Base-by-base conservation (phyloP, 140 eudicot genomes). In the Anethum foeniculum region DNA sequence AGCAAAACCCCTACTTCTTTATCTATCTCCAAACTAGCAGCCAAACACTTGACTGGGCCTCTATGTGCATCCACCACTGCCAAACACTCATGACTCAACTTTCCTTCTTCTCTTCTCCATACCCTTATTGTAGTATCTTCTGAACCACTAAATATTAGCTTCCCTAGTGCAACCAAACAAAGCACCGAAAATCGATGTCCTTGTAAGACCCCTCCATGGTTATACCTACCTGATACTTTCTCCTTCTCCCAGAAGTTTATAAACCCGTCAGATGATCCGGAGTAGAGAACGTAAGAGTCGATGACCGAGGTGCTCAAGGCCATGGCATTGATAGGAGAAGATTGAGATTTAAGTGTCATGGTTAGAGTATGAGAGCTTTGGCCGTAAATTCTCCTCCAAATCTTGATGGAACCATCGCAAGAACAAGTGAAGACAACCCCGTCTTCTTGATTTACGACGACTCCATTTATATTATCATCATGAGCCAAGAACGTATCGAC, bases 1-100 rank as follows among this genome's bases (percentile, higher is more conserved):
- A 89, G 83, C 82, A 86, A 56, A 41, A 89, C 79, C 51, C 89
- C 89, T 1, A 82, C 81, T 3, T 56, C 79, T 43, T 77, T 83
- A 21, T 86, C 90, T 5, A 79, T 27, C 65, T 89, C 90, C 78
- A 89, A 41, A 3, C 76, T 28, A 12, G 87, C 90, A 39, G 90
- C 91, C 80, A 93, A 65, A 75, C 94, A 90, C 85, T 77, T 90
- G 18, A 93, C 94, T 48, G 96, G 97, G 27, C 96, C 94, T 69
- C 88, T 79, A 15, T 93, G 96, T 27, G 92, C 97, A 60, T 90
- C 92, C 72, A 93, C 78, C 67, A 93, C 92, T 0, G 84, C 88
- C 58, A 90, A n/a, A 76, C 97, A 90, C 65, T 81, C 87, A 79
- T 93, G 96, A 27, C 78, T 80, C 7, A 77, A 75, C 27, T 87